A percentile compares a stretch with the other conserved stretches of the same genome.
phyloP scores from a whole-genome alignment of 257 asterid species.

The Nyctanthes arbortristis region DNA sequence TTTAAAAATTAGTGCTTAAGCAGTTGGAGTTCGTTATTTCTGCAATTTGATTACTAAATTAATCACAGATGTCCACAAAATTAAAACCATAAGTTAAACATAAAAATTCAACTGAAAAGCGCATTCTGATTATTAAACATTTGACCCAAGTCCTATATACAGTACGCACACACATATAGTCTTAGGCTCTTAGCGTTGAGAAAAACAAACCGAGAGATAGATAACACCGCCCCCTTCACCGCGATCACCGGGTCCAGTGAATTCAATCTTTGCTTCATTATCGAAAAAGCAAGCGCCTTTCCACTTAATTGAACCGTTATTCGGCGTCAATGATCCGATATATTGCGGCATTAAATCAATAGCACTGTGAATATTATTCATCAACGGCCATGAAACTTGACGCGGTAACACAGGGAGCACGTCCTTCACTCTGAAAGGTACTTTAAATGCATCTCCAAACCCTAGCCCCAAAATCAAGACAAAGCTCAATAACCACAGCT shows the following conservation, averaged over 20 bases:
- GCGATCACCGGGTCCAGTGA: conserved; percentile 67
- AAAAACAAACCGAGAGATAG: conserved; percentile 64
- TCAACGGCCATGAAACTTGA: conserved; percentile 90
- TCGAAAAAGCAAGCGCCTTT: conserved; percentile 85
- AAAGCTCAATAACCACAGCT: conserved; percentile 35
- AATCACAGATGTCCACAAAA: not conserved
- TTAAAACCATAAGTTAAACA: not conserved
- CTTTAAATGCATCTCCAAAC: conserved; percentile 66
- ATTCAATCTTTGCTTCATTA: conserved; percentile 73
- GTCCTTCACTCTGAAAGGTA: conserved; percentile 82
- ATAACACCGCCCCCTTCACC: conserved; percentile 87
- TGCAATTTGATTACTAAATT: not conserved
- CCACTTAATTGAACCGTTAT: conserved; percentile 83
- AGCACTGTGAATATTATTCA: conserved; percentile 78
- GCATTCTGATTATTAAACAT: too few relatives aligned
- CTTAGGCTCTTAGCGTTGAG: conserved; percentile 2
- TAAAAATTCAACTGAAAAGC: not conserved
- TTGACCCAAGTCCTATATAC: not conserved
- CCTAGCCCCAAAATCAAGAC: conserved; percentile 43
- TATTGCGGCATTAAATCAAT: conserved; percentile 90
- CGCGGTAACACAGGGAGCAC: conserved; percentile 89
- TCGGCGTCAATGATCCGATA: conserved; percentile 84
- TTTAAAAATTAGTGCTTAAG: not conserved
- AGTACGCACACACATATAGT: not conserved
- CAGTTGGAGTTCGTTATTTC: not conserved